Evolutionary conservation across 1,284 basidiomycete genomes (phyloP), one percentile per base, ranked within the genome.

Genomic region (Ustilago curta): DNA sequence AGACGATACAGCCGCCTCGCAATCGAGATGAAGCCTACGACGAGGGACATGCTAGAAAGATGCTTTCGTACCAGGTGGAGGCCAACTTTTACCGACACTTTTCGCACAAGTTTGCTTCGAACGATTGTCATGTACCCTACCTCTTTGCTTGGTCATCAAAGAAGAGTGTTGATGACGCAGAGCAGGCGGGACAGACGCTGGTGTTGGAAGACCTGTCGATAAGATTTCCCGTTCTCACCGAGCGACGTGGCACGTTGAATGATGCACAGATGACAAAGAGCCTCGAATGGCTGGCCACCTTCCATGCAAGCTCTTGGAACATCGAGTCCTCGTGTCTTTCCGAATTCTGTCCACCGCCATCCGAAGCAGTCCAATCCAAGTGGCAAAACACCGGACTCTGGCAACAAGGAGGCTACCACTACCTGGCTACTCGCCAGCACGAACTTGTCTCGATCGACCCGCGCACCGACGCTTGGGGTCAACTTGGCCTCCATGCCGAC

Each of bases 331-430:
- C 44, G 3, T 6, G 25, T 7, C 16, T 31, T 0, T 14, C 44
- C 5, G 37, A 49, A 2, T 64, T 55, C 37, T 69, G 69, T 16
- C 61, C 66, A 11, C 51, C 67, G 14, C 61, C 70, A 14, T 50
- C 54, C 1, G 3, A n/a, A 1, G 59, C 55, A 9, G 9, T 58
- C 32, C 12, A 53, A 6, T 4, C 18, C n/a, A 3, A 8, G 3
- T 74, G 68, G 67, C 21, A 35, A 16, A 70, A 65, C 2, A 19
- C 57, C 8, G 75, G 77, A 0, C 27, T 77, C 0, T 79, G 77
- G 76, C 47, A 70, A 25, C 59, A 69, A 16, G 77, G 77, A 3
- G 71, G 71, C 4, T 79, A 79, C 39, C 70, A 59, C 52, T 77
- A 79, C 54, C 60, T 74, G 8, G 39, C 64, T 0, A 77, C 74